Percentiles rank a stretch among this genome's conserved stretches.
Evolutionary conservation across 257 asterid species (phyloP).

Genomic region (Rauvolfia tetraphylla): DNA sequence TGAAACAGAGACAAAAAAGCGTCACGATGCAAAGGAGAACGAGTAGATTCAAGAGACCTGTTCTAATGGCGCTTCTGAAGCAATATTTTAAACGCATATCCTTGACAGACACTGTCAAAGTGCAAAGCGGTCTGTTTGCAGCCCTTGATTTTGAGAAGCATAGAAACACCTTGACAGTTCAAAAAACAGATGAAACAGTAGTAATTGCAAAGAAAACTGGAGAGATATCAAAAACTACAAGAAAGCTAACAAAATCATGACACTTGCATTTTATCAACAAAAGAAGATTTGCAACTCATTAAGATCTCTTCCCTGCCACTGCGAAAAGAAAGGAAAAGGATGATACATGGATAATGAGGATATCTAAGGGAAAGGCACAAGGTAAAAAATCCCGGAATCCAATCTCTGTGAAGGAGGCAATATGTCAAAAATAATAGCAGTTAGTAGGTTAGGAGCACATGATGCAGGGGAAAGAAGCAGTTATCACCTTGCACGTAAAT

Average conservation of each 20-base stretch:
- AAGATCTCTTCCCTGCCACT: background rate
- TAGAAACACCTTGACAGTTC: background rate
- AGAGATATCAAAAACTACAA: background rate
- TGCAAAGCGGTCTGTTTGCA: background rate
- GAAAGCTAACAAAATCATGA: background rate
- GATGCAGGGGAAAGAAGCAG: background rate
- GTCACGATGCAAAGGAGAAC: background rate
- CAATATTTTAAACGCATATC: background rate
- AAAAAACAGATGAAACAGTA: too few species aligned
- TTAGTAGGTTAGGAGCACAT: background rate
- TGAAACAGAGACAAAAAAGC: background rate
- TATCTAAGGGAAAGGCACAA: background rate
- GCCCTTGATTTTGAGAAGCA: background rate
- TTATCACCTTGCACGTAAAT: constrained; percentile 4
- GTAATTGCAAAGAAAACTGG: background rate
- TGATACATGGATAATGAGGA: background rate
- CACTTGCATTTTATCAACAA: background rate
- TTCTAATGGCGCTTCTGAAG: background rate
- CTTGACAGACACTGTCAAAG: background rate
- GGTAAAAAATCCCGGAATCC: background rate
- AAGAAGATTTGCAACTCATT: background rate
- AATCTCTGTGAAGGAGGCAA: background rate
- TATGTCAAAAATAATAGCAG: background rate
- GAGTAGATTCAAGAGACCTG: too few species aligned
- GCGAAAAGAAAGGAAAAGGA: background rate